Evolutionary conservation across 768 basidiomycete species (phyloP).

Genomic region (Mycena haematopus): DNA sequence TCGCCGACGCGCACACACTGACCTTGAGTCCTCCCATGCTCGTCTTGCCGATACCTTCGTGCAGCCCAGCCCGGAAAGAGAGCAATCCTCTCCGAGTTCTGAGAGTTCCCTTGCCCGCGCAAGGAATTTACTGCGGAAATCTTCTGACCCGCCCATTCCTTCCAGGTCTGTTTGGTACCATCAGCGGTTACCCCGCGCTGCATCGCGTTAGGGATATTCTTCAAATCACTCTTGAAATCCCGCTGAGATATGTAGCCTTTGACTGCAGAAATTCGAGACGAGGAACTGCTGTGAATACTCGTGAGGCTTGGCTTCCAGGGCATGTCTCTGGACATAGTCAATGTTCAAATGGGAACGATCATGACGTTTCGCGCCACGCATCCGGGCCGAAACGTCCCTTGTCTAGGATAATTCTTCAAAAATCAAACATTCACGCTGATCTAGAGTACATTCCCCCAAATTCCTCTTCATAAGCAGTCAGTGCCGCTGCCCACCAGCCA

Average conservation of each 20-base stretch:
- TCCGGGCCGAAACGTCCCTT: no score
- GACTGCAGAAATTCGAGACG: constrained; percentile 44
- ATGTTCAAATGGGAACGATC: no score
- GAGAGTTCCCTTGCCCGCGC: constrained; percentile 23
- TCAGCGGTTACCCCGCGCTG: constrained; percentile 32
- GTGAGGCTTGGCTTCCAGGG: constrained; percentile 41
- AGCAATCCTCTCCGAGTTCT: constrained; percentile 50
- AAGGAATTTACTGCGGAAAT: constrained; percentile 37
- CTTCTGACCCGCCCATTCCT: constrained; percentile 70
- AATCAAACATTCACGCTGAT: neutral
- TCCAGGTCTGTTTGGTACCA: constrained; percentile 52
- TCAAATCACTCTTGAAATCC: constrained; percentile 37
- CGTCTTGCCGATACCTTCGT: constrained; percentile 47
- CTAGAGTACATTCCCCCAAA: constrained; percentile 1
- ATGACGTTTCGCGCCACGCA: no score
- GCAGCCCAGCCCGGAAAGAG: constrained; percentile 88
- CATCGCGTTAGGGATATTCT: constrained; percentile 32
- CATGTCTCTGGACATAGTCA: constrained; percentile 45
- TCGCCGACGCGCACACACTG: constrained; percentile 25
- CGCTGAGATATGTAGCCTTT: constrained; percentile 58
- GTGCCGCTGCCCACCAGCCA: constrained; percentile 26
- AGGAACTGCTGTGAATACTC: constrained; percentile 29
- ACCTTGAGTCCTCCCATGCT: constrained; percentile 33
- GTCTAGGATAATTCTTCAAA: neutral
- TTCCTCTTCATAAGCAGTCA: neutral